A percentile compares a stretch with the other conserved stretches of the same genome.
Conservation (phyloP, 2,329 filamentous ascomycete species). For the Arthrinium phaeospermum region DNA sequence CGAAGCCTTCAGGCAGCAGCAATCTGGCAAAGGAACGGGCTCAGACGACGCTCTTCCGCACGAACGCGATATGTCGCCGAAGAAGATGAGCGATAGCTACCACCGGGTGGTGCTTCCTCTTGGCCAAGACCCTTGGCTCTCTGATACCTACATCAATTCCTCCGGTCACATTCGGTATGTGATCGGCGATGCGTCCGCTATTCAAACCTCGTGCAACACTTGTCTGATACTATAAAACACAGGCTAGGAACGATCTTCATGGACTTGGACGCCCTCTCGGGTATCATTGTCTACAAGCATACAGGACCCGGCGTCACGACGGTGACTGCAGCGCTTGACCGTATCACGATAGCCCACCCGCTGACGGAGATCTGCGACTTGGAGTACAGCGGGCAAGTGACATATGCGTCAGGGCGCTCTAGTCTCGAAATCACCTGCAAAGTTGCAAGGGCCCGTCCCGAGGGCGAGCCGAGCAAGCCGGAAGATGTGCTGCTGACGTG, state of each 20-base stretch:
- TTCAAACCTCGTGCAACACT: slow-evolving; percentile 15
- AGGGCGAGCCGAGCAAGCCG: slow-evolving; percentile 57
- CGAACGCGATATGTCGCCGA: slow-evolving; percentile 65
- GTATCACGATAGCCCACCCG: slow-evolving; percentile 67
- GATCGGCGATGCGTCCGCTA: slow-evolving; percentile 41
- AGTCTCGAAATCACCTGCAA: slow-evolving; percentile 78
- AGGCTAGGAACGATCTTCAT: slow-evolving; percentile 77
- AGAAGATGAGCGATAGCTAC: slow-evolving; percentile 74
- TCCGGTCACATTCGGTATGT: slow-evolving; percentile 72
- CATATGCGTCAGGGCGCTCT: slow-evolving; percentile 74
- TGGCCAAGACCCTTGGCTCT: slow-evolving; percentile 75
- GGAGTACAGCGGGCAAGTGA: slow-evolving; percentile 66
- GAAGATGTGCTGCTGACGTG: slow-evolving; percentile 53
- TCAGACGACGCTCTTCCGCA: slow-evolving; percentile 33
- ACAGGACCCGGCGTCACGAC: slow-evolving; percentile 60
- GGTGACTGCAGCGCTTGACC: slow-evolving; percentile 56
- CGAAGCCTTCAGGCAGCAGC: slow-evolving; percentile 65
- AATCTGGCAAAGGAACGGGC: slow-evolving; percentile 43
- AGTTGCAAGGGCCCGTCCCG: slow-evolving; percentile 69
- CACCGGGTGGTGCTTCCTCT: slow-evolving; percentile 73
- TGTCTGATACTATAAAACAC: background rate
- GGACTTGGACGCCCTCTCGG: slow-evolving; percentile 80
- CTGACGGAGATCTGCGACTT: slow-evolving; percentile 80
- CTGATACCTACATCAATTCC: slow-evolving; percentile 79
- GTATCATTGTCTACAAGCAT: slow-evolving; percentile 76